These are phyloP conservation scores for Penicillium crystallinum DNA, from an alignment of 495 filamentous ascomycete genomes.

Conservation along the genomic window DNA sequence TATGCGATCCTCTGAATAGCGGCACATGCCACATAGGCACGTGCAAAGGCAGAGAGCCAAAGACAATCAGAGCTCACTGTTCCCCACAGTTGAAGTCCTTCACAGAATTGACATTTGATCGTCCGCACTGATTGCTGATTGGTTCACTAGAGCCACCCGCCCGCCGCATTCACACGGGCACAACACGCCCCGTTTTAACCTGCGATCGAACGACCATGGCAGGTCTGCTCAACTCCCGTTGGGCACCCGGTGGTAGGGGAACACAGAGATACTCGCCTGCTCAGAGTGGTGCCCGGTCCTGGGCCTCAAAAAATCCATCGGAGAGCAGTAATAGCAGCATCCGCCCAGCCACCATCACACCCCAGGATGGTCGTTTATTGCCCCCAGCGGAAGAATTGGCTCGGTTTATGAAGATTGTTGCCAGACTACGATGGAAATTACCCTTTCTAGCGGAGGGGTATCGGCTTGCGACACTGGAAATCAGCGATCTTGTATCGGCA, in stretches of 20 bases:
- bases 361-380: conserved; percentile 8
- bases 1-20: too few relatives aligned
- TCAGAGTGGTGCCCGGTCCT: neutral
- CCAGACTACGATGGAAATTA: conserved; percentile 56
- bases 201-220: conserved; percentile 13
- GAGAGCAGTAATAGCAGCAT: conserved; percentile 4
- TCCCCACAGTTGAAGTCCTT: neutral
- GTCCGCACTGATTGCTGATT: neutral
- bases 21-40: too few relatives aligned
- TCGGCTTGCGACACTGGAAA: conserved; percentile 34
- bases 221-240: conserved; percentile 28
- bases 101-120: neutral
- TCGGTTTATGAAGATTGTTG: conserved; percentile 52
- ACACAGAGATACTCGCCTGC: neutral
- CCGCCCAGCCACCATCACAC: conserved; percentile 11
- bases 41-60: too few relatives aligned
- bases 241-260: conserved; percentile 20
- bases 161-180: neutral
- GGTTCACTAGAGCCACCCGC: neutral
- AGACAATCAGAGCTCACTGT: neutral
- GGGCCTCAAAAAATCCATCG: neutral
- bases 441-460: conserved; percentile 52
- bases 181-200: neutral
- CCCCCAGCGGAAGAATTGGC: conserved; percentile 40
- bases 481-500: neutral